Evolutionary conservation across 1,284 basidiomycete genomes (phyloP).

Genomic region (Microbotryomycetes sp.): DNA sequence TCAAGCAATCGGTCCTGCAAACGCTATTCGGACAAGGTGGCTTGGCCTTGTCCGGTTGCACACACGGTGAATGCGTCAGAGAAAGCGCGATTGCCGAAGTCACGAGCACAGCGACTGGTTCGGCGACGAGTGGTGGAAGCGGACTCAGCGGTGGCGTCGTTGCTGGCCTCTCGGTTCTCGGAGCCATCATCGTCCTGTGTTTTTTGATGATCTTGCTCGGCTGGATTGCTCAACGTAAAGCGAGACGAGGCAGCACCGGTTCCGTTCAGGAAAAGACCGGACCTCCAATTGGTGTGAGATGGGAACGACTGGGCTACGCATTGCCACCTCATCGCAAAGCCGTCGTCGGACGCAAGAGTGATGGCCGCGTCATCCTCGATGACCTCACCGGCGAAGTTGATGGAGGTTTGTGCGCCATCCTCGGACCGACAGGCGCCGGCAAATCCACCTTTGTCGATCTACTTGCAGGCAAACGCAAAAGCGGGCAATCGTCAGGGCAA

Average conservation of each 20-base stretch:
- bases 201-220: constrained; percentile 58
- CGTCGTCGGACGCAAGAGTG: constrained; percentile 27
- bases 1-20: constrained; percentile 63
- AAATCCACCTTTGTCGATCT: constrained; percentile 80
- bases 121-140: constrained; percentile 37
- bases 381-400: constrained; percentile 64
- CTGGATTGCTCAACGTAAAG: constrained; percentile 55
- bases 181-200: constrained; percentile 56
- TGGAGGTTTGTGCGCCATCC: constrained; percentile 76
- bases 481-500: constrained; percentile 58
- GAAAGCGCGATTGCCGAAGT: constrained; percentile 64
- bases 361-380: constrained; percentile 65
- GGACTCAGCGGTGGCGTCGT: constrained; percentile 70
- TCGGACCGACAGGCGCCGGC: constrained; percentile 57
- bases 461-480: constrained; percentile 67
- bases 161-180: constrained; percentile 75
- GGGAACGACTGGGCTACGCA: constrained; percentile 62
- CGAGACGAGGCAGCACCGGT: constrained; percentile 54
- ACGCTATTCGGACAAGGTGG: constrained; percentile 64
- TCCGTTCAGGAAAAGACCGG: constrained; percentile 38
- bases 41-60: constrained; percentile 61
- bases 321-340: constrained; percentile 9
- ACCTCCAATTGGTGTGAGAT: constrained; percentile 54
- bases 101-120: constrained; percentile 36
- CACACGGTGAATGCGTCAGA: constrained; percentile 76